These are phyloP conservation scores for Cladosporium sp. DNA, from an alignment of 2,329 filamentous ascomycete species.

Conservation along the genomic window DNA sequence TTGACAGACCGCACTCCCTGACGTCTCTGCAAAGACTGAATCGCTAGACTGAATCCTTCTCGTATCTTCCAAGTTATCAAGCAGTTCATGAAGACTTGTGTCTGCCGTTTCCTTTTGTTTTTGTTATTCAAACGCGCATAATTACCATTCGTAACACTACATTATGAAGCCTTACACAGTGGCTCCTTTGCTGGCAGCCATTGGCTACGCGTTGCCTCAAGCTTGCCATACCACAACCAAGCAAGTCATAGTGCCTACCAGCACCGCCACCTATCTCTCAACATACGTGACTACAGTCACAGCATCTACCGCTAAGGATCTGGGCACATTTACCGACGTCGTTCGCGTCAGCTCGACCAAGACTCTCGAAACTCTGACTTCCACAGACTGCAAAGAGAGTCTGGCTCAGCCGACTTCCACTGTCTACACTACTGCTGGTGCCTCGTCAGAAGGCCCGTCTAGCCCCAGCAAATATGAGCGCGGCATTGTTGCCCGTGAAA, in stretches of 20 bases:
- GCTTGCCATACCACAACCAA: constrained; percentile 33
- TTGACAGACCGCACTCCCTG: constrained; percentile 3
- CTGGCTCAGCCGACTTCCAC: constrained; percentile 28
- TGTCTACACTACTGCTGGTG: constrained; percentile 26
- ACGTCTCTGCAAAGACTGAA: not conserved
- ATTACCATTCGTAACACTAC: not conserved
- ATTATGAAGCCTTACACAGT: constrained; percentile 30
- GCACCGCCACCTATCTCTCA: constrained; percentile 34
- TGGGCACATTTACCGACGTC: constrained; percentile 35
- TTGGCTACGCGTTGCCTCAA: constrained; percentile 31
- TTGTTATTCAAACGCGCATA: not conserved
- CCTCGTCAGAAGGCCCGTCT: not conserved
- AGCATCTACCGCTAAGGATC: constrained; percentile 28
- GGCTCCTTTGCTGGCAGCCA: constrained; percentile 29
- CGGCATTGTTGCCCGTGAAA: constrained; percentile 26
- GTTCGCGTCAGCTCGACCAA: constrained; percentile 33
- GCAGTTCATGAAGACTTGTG: not conserved
- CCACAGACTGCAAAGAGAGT: constrained; percentile 29
- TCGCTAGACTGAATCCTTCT: constrained; percentile 3
- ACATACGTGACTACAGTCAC: constrained; percentile 32
- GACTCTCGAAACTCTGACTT: constrained; percentile 34
- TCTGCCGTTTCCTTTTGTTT: not conserved
- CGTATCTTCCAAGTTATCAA: not conserved
- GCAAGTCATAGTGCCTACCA: constrained; percentile 35
- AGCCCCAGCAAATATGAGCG: constrained; percentile 25